phyloP scores from a whole-genome alignment of 164 flowering plant genomes.

The Magnolia changhungtana region DNA sequence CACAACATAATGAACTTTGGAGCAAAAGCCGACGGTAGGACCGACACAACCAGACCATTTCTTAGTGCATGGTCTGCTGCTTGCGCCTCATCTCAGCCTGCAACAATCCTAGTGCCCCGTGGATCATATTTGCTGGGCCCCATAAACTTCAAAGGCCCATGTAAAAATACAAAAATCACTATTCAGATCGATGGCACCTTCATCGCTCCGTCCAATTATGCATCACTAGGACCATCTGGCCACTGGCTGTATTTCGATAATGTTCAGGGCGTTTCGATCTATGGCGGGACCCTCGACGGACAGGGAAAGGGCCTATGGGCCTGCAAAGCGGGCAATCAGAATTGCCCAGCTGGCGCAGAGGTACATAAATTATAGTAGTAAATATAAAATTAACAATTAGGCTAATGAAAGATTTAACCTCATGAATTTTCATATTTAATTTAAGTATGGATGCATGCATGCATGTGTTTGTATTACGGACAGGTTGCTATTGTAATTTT shows the following conservation, averaged over 20 bases:
- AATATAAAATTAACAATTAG: not conserved
- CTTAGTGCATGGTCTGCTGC: constrained; percentile 26
- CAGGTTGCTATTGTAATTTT: too few relatives aligned
- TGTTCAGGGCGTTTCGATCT: constrained; percentile 19
- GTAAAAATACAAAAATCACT: constrained; percentile 11
- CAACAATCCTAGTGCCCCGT: constrained; percentile 22
- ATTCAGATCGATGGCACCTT: constrained; percentile 24
- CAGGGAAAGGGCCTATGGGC: constrained; percentile 22
- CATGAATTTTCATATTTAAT: not conserved
- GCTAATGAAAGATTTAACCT: not conserved
- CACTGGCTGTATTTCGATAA: constrained; percentile 22
- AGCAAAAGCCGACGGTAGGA: constrained; percentile 20
- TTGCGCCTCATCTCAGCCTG: constrained; percentile 19
- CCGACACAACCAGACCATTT: constrained; percentile 18
- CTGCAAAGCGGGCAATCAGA: constrained; percentile 11
- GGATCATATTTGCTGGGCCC: constrained; percentile 24
- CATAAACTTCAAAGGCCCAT: constrained; percentile 25
- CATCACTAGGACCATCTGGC: not conserved
- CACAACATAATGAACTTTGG: constrained; percentile 21
- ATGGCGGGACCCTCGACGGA: constrained; percentile 25
- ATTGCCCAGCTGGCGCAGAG: constrained; percentile 25
- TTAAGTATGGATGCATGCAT: too few relatives aligned
- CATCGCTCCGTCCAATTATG: constrained; percentile 20
- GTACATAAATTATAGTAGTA: constrained; percentile 10
- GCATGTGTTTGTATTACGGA: too few relatives aligned